Evolutionary conservation across 2,329 filamentous ascomycete species (phyloP), one percentile per base, ranked within the genome.

Genomic region (Sporothrix pseudoabietina): DNA sequence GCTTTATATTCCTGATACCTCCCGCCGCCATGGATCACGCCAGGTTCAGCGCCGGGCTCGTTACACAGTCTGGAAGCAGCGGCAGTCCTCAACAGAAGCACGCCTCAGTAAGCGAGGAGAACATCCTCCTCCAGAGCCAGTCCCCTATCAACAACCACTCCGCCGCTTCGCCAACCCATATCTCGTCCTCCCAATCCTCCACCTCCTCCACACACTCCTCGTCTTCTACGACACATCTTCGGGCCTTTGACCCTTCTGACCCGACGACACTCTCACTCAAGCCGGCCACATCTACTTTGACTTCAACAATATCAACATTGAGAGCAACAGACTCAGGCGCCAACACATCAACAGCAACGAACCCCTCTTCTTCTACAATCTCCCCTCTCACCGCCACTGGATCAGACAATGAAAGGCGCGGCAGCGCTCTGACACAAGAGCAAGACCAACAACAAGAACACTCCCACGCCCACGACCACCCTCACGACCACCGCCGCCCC

Each of bases 401-500:
- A 68, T 30, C 35, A 19, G 19, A 70, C 47, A 32, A 71, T 52
- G 69, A 69, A 65, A 55, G 16, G 47, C 57, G 47, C 71, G 26
- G n/a, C 47, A 59, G 66, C 69, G 52, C 54, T 59, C 61, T 71
- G 69, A 71, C 69, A 54, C 44, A 47, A 22, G 61, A 65, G 54
- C n/a, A 49, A 49, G 12, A 22, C 49, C 65, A 26, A 66, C n/a
- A 44, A 44, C 61, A 47, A n/a, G 19, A 47, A 12, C 63, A 47
- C 57, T 26, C 39, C 39, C 22, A 66, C 57, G 4, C 2, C 41
- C 49, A 59, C 44, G 44, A 47, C 54, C 54, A 71, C 59, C 6
- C 26, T 49, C 32, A 52, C 78, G 84, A 88, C 75, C 83, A 86
- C 76, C 80, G 84, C 74, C 81, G 86, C 73, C 84, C 84, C 30